Evolutionary conservation across 495 filamentous ascomycete genomes (phyloP).

Genomic region (Annulohypoxylon nitens): DNA sequence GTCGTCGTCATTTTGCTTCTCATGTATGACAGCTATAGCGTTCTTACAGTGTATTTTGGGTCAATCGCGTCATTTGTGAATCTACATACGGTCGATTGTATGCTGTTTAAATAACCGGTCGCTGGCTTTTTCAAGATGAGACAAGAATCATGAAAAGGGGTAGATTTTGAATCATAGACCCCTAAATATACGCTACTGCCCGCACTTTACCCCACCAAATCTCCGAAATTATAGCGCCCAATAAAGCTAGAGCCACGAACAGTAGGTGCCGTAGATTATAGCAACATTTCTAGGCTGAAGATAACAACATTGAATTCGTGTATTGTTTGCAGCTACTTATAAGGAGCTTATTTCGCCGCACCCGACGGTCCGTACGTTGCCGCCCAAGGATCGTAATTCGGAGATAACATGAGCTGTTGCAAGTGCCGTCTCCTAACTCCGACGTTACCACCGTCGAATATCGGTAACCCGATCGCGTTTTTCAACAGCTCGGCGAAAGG

Average conservation of each 20-base stretch:
- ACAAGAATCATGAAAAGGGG: no score
- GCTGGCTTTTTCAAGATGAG: no score
- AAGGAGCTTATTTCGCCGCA: background rate
- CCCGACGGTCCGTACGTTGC: constrained; percentile 49
- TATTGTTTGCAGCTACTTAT: background rate
- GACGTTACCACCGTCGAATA: constrained; percentile 70
- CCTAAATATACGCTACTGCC: no score
- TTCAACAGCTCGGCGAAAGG: constrained; percentile 64
- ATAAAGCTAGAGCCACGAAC: no score
- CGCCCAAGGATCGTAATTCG: constrained; percentile 62
- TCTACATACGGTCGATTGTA: no score
- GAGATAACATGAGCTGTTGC: constrained; percentile 61
- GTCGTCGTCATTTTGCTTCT: background rate
- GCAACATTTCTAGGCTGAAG: background rate
- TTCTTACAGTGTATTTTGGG: background rate
- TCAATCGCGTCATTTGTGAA: no score
- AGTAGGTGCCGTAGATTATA: background rate
- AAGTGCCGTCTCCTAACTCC: constrained; percentile 66
- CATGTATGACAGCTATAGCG: background rate
- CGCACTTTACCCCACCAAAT: no score
- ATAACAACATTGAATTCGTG: no score
- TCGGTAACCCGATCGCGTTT: constrained; percentile 63
- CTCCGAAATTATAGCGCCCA: no score
- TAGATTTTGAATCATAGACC: no score
- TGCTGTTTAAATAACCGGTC: no score